Percentiles rank a stretch among this genome's conserved stretches.
phyloP scores from a whole-genome alignment of 1,284 basidiomycete species.

The Puccinia novopanici region DNA sequence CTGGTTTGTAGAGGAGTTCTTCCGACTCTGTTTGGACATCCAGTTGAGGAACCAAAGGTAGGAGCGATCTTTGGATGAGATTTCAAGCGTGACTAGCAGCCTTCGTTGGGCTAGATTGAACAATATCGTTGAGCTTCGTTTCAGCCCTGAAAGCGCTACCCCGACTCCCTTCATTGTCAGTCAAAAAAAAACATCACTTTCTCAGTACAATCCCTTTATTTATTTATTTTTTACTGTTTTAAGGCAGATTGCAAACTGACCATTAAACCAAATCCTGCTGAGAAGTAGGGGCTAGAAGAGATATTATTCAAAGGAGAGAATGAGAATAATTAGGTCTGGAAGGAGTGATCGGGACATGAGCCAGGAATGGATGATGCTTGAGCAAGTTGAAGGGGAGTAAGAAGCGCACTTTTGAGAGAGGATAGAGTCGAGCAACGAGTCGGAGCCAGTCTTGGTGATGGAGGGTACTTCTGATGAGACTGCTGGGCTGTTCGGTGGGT shows the following conservation, averaged over 20 bases:
- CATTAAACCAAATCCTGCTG: slow-evolving; percentile 94
- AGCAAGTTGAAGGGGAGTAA: neutral
- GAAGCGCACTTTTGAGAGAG: slow-evolving; percentile 31
- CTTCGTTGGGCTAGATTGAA: slow-evolving; percentile 78
- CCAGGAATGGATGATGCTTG: neutral
- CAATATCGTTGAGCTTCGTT: slow-evolving; percentile 71
- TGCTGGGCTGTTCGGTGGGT: neutral
- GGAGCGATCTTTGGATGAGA: slow-evolving; percentile 89
- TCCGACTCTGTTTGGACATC: slow-evolving; percentile 72
- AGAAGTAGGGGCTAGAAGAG: slow-evolving; percentile 78
- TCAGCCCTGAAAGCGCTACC: slow-evolving; percentile 73
- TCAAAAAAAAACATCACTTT: neutral
- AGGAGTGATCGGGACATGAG: neutral
- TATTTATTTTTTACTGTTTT: too few relatives aligned
- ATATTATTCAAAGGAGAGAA: neutral
- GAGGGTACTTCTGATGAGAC: neutral
- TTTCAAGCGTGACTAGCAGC: slow-evolving; percentile 91
- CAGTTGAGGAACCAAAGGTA: slow-evolving; percentile 98
- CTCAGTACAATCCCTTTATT: slow-evolving; percentile 26
- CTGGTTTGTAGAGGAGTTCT: slow-evolving; percentile 67
- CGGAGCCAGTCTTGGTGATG: neutral
- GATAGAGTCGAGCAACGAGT: slow-evolving; percentile 32
- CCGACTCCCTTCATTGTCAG: slow-evolving; percentile 71
- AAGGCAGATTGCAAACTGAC: slow-evolving; percentile 62
- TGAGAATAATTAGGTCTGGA: neutral